Percentiles rank a stretch among this genome's conserved stretches.
Evolutionary conservation across 1,139 yeast genomes (phyloP).

Genomic region (Suhomyces panamericanus): DNA sequence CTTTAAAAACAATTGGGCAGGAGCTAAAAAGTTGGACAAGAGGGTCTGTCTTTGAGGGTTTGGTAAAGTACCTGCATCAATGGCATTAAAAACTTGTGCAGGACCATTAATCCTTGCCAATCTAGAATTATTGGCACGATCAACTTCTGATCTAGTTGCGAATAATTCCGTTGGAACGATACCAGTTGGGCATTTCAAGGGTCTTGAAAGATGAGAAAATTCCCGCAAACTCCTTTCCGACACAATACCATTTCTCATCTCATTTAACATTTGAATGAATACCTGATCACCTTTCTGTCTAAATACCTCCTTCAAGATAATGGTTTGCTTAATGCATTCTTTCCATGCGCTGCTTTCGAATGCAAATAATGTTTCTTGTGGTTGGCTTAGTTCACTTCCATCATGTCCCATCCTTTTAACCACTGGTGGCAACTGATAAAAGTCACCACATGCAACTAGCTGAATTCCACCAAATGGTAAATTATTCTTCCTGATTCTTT

Average conservation of each 20-base stretch:
- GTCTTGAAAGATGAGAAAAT: conserved; percentile 58
- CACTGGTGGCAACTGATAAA: conserved; percentile 90
- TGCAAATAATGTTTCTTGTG: conserved; percentile 50
- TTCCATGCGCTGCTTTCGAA: conserved; percentile 82
- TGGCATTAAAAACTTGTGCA: conserved; percentile 50
- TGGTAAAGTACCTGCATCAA: conserved; percentile 61
- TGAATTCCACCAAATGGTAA: conserved; percentile 90
- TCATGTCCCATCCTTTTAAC: conserved; percentile 27
- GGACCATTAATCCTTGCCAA: conserved; percentile 53
- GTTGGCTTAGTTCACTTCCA: conserved; percentile 23
- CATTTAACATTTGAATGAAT: conserved; percentile 84
- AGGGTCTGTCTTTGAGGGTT: conserved; percentile 45
- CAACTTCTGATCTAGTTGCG: conserved; percentile 85
- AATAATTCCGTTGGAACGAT: conserved; percentile 84
- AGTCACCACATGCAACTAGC: conserved; percentile 81
- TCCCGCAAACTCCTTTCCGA: conserved; percentile 52
- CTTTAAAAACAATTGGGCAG: conserved; percentile 60
- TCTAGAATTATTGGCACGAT: conserved; percentile 64
- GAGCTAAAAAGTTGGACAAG: conserved; percentile 73
- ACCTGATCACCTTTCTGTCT: conserved; percentile 82
- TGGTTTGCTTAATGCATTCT: conserved; percentile 60
- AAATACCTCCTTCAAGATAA: conserved; percentile 77
- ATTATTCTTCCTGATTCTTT: conserved; percentile 47
- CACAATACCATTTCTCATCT: conserved; percentile 75
- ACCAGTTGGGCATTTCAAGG: conserved; percentile 60